Conservation (phyloP, 345 rosid genomes). For the Sisymbrium altissimum region DNA sequence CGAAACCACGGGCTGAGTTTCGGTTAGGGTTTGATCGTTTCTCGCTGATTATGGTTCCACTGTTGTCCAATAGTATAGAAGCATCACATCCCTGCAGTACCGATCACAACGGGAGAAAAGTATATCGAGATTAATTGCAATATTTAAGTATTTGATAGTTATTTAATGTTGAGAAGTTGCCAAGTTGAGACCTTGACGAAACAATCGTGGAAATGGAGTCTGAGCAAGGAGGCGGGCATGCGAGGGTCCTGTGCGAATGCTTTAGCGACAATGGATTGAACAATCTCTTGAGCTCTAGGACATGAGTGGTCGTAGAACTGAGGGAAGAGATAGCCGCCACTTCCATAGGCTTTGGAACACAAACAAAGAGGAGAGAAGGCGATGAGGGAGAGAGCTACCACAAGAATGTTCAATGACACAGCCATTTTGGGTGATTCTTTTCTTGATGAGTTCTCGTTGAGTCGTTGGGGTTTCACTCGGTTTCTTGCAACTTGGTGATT, state of each 20-base stretch:
- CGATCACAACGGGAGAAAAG: neutral
- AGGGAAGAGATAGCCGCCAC: conserved; percentile 47
- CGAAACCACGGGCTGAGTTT: conserved; percentile 76
- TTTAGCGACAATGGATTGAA: conserved; percentile 47
- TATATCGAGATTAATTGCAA: neutral
- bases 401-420: conserved; percentile 28
- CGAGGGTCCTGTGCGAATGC: conserved; percentile 56
- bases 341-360: conserved; percentile 33
- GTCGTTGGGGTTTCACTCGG: conserved; percentile 9
- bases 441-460: conserved; percentile 12
- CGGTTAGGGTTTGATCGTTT: conserved; percentile 73
- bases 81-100: conserved; percentile 75
- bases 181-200: conserved; percentile 54
- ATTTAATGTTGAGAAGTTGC: neutral
- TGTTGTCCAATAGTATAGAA: conserved; percentile 64
- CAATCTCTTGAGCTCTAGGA: conserved; percentile 58
- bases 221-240: conserved; percentile 73
- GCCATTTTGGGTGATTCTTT: conserved; percentile 31
- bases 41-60: conserved; percentile 57
- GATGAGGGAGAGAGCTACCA: conserved; percentile 33
- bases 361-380: conserved; percentile 50
- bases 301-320: conserved; percentile 70
- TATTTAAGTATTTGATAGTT: neutral
- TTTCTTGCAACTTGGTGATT: conserved; percentile 23
- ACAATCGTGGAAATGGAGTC: conserved; percentile 83